Evolutionary conservation across 1,139 yeast genomes (phyloP).

Genomic region (Protomyces lactucae-debilis): DNA sequence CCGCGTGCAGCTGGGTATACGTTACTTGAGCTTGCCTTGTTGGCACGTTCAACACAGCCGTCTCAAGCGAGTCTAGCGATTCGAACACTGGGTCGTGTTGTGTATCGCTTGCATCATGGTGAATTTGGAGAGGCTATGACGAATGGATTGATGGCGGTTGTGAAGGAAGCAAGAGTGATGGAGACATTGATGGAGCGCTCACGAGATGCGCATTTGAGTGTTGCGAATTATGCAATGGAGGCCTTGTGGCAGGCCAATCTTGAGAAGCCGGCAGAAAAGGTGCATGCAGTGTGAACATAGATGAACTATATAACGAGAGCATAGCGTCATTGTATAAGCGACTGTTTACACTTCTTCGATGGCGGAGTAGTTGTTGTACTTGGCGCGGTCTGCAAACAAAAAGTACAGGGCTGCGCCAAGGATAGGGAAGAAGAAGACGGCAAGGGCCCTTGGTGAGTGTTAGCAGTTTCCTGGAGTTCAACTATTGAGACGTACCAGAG

Average conservation of each 20-base stretch:
- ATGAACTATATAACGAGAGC: neutral
- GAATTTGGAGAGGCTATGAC: constrained; percentile 51
- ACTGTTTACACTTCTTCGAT: neutral
- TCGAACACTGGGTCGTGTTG: constrained; percentile 77
- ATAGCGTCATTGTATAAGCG: neutral
- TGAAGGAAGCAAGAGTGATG: constrained; percentile 61
- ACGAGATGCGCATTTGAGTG: constrained; percentile 56
- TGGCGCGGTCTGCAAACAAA: constrained; percentile 18
- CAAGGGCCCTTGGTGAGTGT: neutral
- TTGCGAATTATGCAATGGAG: constrained; percentile 80
- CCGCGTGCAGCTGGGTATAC: constrained; percentile 90
- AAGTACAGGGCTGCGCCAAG: constrained; percentile 1
- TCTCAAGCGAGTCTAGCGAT: constrained; percentile 84
- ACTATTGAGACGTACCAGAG: neutral
- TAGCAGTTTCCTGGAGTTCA: neutral
- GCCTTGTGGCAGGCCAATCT: constrained; percentile 90
- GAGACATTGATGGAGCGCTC: constrained; percentile 71
- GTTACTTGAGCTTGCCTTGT: constrained; percentile 69
- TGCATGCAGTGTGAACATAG: neutral
- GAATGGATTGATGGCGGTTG: constrained; percentile 67
- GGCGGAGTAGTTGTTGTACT: constrained; percentile 21
- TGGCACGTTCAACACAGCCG: constrained; percentile 71
- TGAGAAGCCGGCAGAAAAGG: neutral
- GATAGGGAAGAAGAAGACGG: constrained; percentile 6
- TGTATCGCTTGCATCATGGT: constrained; percentile 71